Evolutionary conservation across 2,329 filamentous ascomycete genomes (phyloP).

Genomic region (Blastomyces silverae): DNA sequence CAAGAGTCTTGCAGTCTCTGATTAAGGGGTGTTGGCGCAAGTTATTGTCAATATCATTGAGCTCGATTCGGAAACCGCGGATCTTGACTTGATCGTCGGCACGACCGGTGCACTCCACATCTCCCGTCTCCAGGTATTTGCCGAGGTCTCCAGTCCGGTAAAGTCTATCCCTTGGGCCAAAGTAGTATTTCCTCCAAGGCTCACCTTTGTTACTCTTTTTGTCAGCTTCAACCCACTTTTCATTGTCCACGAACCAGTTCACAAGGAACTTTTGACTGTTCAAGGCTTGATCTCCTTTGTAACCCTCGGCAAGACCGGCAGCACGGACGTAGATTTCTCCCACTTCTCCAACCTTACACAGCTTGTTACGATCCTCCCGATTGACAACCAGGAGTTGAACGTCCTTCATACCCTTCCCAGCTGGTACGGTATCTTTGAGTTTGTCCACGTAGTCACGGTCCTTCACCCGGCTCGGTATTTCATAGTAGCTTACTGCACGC

Average conservation of each 20-base stretch:
- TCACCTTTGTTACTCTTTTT: conserved; percentile 51
- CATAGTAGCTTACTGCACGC: conserved; percentile 73
- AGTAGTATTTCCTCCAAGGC: conserved; percentile 71
- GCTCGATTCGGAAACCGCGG: conserved; percentile 88
- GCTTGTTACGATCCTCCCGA: conserved; percentile 56
- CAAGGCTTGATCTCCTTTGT: conserved; percentile 55
- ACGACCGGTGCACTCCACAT: conserved; percentile 71
- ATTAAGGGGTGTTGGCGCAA: conserved; percentile 67
- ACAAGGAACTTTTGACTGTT: conserved; percentile 70
- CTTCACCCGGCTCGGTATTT: conserved; percentile 62
- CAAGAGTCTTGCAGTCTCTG: conserved; percentile 76
- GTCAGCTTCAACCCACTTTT: conserved; percentile 61
- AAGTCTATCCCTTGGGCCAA: conserved; percentile 74
- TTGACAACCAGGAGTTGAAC: conserved; percentile 83
- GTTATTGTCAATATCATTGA: conserved; percentile 85
- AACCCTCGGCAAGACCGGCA: conserved; percentile 75
- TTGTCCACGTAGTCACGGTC: conserved; percentile 54
- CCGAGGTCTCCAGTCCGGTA: conserved; percentile 87
- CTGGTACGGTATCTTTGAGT: conserved; percentile 71
- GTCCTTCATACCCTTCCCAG: conserved; percentile 77
- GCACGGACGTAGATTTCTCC: conserved; percentile 81
- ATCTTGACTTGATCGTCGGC: conserved; percentile 92
- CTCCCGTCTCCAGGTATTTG: conserved; percentile 61
- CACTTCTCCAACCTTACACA: conserved; percentile 73
- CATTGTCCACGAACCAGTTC: conserved; percentile 79